Conservation (phyloP, 208 protist species). For the Trypanosoma scelopori region DNA sequence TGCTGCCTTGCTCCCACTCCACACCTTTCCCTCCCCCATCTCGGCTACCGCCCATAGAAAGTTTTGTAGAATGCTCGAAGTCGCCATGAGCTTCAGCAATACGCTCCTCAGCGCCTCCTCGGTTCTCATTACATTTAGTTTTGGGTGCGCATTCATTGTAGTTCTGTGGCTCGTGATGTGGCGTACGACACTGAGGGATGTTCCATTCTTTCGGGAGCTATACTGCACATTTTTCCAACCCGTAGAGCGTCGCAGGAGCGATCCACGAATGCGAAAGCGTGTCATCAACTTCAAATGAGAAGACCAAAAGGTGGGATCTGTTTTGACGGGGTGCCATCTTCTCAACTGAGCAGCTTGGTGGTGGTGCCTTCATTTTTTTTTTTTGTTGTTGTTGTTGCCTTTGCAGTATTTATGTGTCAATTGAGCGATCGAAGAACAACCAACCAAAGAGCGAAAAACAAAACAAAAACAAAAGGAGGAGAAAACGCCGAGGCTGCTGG, state of each 20-base stretch:
- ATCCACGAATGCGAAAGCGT: constrained; percentile 5
- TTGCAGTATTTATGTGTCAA: too few species aligned
- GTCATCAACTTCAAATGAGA: constrained; percentile 15
- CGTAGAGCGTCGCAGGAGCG: neutral
- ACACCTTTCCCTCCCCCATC: neutral
- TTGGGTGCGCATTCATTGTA: constrained; percentile 15
- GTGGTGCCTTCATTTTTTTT: too few species aligned
- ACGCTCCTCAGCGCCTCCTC: constrained; percentile 6
- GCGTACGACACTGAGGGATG: constrained; percentile 17
- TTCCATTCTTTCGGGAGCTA: constrained; percentile 25
- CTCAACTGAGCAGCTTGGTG: neutral
- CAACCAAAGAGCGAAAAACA: too few species aligned
- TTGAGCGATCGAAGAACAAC: too few species aligned
- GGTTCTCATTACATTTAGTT: constrained; percentile 8
- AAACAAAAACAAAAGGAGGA: too few species aligned
- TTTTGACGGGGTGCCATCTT: neutral
- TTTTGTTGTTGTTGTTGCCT: too few species aligned
- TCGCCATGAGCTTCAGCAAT: constrained; percentile 1
- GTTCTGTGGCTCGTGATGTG: constrained; percentile 23
- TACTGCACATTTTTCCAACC: constrained; percentile 13
- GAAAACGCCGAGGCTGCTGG: too few species aligned
- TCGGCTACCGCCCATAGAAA: neutral
- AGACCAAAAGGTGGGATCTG: neutral
- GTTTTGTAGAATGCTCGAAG: neutral
- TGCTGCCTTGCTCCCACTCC: constrained; percentile 1